phyloP scores from a whole-genome alignment of 164 flowering plant genomes.

The Cinnamomum chago region DNA sequence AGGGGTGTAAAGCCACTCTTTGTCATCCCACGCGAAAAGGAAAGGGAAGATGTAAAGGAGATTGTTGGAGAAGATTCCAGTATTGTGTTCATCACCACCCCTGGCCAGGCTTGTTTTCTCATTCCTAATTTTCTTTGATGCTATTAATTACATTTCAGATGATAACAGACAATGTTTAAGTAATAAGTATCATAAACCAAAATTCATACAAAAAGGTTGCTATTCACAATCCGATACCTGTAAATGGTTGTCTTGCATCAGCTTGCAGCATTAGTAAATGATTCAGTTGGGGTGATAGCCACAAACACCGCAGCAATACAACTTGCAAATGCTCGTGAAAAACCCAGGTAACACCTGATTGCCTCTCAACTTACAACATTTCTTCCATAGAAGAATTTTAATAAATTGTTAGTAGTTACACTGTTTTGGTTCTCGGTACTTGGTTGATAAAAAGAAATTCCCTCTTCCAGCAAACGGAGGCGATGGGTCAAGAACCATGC shows the following conservation, averaged over 20 bases:
- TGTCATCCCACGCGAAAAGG: conserved; percentile 87
- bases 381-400: not conserved
- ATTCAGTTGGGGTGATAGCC: conserved; percentile 77
- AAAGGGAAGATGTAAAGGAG: conserved; percentile 74
- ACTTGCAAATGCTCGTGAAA: conserved; percentile 75
- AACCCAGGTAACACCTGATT: conserved; percentile 51
- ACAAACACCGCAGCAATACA: conserved; percentile 92
- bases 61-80: conserved; percentile 62
- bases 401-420: not conserved
- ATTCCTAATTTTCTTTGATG: not conserved
- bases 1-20: conserved; percentile 73
- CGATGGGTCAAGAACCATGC: no score
- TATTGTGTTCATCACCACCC: conserved; percentile 84
- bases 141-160: not conserved
- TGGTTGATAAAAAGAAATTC: no score
- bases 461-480: no score
- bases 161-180: no score
- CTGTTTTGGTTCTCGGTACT: not conserved
- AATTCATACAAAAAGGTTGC: not conserved
- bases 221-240: not conserved
- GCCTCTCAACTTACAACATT: not conserved
- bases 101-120: conserved; percentile 57
- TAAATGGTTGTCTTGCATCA: conserved; percentile 19
- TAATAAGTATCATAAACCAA: not conserved
- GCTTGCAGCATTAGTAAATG: conserved; percentile 87